Evolutionary conservation across 1,284 basidiomycete genomes (phyloP).

Genomic region (Rhodotorula sp.): DNA sequence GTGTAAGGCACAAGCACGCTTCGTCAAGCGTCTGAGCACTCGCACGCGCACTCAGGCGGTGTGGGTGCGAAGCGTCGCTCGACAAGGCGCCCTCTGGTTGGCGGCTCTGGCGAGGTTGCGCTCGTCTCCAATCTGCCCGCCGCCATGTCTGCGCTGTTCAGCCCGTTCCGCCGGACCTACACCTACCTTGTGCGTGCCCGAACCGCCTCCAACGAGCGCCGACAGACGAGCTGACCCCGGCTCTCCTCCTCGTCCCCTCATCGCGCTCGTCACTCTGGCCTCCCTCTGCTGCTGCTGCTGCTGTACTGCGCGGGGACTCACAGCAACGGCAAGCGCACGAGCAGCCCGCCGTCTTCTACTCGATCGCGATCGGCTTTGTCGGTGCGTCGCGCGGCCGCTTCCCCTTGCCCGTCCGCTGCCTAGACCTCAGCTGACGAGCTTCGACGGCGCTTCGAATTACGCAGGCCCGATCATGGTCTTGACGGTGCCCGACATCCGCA

Average conservation of each 20-base stretch:
- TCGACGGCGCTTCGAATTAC: too few relatives aligned
- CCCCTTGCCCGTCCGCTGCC: background rate
- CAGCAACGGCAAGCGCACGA: slow-evolving; percentile 85
- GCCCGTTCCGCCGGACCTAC: slow-evolving; percentile 36
- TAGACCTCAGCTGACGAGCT: background rate
- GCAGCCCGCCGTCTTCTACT: slow-evolving; percentile 88
- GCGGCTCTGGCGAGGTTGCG: background rate
- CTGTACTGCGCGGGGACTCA: background rate
- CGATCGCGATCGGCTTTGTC: slow-evolving; percentile 66
- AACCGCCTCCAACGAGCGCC: too few relatives aligned
- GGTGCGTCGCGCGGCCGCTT: slow-evolving; percentile 42
- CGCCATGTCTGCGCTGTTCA: slow-evolving; percentile 29
- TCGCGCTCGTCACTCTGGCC: background rate
- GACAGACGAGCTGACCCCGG: background rate
- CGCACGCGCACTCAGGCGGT: too few relatives aligned
- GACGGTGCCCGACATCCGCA: slow-evolving; percentile 76
- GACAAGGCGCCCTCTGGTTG: background rate
- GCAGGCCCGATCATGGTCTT: slow-evolving; percentile 78
- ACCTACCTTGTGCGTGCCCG: slow-evolving; percentile 33
- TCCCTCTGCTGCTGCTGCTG: background rate
- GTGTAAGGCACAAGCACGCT: too few relatives aligned
- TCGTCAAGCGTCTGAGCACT: too few relatives aligned
- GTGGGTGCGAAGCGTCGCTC: background rate
- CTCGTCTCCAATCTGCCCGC: background rate
- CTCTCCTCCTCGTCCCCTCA: background rate